phyloP scores from a whole-genome alignment of 208 protist genomes.

The Crithidia fasciculata region DNA sequence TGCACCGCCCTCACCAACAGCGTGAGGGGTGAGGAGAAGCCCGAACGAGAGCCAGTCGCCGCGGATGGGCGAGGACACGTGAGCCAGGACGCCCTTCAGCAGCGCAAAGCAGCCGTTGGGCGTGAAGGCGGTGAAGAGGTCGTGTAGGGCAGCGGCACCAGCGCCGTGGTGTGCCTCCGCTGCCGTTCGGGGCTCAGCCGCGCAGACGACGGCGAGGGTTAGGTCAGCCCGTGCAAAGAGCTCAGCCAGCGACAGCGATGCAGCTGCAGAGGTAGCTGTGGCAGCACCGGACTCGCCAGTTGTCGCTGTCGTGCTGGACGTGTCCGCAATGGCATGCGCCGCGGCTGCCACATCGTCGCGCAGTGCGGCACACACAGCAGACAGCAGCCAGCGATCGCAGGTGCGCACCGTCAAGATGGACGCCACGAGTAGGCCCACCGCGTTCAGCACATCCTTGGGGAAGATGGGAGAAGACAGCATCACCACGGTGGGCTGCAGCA shows the following conservation, averaged over 20 bases:
- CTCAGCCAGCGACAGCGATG: conserved; percentile 3
- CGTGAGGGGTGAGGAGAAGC: conserved; percentile 40
- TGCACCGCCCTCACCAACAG: not conserved
- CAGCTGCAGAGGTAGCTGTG: not conserved
- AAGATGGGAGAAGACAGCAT: conserved; percentile 77
- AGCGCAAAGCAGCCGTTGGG: conserved; percentile 86
- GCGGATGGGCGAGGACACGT: conserved; percentile 69
- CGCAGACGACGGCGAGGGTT: conserved; percentile 24
- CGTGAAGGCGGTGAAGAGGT: conserved; percentile 55
- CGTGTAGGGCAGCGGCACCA: conserved; percentile 24
- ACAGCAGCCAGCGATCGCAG: conserved; percentile 52
- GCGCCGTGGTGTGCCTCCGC: conserved; percentile 9
- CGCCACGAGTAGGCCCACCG: conserved; percentile 76
- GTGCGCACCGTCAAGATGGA: conserved; percentile 73
- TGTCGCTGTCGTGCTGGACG: not conserved
- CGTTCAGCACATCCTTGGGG: conserved; percentile 91
- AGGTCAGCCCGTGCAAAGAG: conserved; percentile 22
- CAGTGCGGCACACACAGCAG: conserved; percentile 48
- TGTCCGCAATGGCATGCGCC: not conserved
- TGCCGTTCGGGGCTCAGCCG: conserved; percentile 13
- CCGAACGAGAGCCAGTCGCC: conserved; percentile 43
- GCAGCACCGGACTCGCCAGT: not conserved
- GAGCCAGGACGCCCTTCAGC: conserved; percentile 82
- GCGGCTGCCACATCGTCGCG: conserved; percentile 18
- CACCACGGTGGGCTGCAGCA: conserved; percentile 53